Evolutionary conservation across 306 rosid species (phyloP).

Genomic region (Phaseolus lunatus): DNA sequence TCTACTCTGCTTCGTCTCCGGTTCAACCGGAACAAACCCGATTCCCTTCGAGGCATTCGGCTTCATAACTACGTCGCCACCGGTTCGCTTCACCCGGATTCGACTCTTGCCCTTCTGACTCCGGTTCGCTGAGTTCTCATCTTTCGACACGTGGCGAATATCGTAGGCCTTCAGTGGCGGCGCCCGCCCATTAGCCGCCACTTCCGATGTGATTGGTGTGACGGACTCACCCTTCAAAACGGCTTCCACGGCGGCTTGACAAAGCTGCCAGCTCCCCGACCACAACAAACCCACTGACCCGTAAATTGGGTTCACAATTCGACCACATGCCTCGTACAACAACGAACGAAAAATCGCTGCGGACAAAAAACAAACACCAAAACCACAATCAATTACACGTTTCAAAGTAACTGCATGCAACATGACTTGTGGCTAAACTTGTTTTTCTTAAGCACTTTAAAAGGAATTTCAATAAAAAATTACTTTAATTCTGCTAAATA

Average conservation of each 20-base stretch:
- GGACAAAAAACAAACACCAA: neutral
- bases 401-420: neutral
- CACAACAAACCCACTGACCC: constrained; percentile 94
- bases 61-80: constrained; percentile 29
- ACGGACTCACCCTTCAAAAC: constrained; percentile 83
- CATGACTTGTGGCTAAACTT: neutral
- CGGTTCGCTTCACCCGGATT: constrained; percentile 54
- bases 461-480: too few species aligned
- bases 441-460: too few species aligned
- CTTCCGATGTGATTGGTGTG: constrained; percentile 75
- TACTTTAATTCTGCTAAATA: too few species aligned
- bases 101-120: constrained; percentile 55
- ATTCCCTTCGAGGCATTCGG: constrained; percentile 43
- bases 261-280: constrained; percentile 97
- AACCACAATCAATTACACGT: neutral
- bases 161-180: constrained; percentile 85
- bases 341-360: constrained; percentile 90
- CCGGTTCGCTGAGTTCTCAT: constrained; percentile 57
- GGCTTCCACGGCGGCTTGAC: constrained; percentile 93
- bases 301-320: constrained; percentile 90
- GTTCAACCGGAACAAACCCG: neutral
- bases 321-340: constrained; percentile 88
- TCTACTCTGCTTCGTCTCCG: constrained; percentile 53
- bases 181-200: constrained; percentile 62
- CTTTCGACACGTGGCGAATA: constrained; percentile 88